Evolutionary conservation across 2,329 filamentous ascomycete species (phyloP).

Genomic region (Aureobasidium sp.): DNA sequence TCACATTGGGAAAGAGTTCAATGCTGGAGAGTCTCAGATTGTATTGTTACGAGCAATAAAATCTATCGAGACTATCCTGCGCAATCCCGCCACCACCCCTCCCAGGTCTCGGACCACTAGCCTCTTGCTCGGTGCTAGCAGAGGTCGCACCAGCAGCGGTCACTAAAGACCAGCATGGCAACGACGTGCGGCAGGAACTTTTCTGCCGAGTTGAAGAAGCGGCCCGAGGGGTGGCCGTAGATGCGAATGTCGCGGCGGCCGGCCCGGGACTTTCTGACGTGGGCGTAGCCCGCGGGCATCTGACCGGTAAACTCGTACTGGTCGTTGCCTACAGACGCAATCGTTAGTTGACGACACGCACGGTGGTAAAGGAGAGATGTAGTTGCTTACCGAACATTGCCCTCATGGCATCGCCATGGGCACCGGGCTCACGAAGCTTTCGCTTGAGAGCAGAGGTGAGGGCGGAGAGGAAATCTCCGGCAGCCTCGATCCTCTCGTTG

Average conservation of each 20-base stretch:
- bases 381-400: neutral
- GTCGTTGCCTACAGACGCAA: neutral
- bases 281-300: neutral
- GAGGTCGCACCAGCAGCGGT: neutral
- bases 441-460: neutral
- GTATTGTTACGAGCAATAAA: neutral
- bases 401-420: neutral
- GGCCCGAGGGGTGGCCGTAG: neutral
- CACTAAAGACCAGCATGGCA: neutral
- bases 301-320: neutral
- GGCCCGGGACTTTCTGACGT: neutral
- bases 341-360: neutral
- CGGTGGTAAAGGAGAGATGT: neutral
- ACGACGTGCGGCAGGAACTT: neutral
- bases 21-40: neutral
- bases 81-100: neutral
- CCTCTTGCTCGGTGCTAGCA: neutral
- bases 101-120: neutral
- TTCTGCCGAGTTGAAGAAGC: neutral
- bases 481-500: neutral
- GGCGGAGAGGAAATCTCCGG: neutral
- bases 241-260: neutral
- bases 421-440: neutral
- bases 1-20: neutral
- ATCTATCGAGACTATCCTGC: neutral